A percentile compares a stretch with the other conserved stretches of the same genome.
Evolutionary conservation across 768 basidiomycete genomes (phyloP).

Genomic region (Suillus subalutaceus): DNA sequence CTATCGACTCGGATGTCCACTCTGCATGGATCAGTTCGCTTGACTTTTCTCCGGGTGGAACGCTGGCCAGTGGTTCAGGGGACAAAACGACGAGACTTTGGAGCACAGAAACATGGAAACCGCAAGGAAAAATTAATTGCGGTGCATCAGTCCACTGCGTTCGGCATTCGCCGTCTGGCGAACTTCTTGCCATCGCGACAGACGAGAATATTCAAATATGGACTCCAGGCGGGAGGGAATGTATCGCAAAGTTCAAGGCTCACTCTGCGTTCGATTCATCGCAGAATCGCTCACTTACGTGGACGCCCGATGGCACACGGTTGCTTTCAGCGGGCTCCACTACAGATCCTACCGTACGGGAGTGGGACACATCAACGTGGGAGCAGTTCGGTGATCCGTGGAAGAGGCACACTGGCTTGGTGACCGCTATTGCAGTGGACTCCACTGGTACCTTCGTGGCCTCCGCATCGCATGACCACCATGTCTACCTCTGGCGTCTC

Average conservation of each 20-base stretch:
- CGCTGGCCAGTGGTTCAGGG: background rate
- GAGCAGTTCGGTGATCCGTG: background rate
- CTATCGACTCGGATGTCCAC: background rate
- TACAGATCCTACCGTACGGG: background rate
- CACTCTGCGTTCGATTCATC: background rate
- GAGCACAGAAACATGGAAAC: background rate
- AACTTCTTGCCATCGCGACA: constrained; percentile 1
- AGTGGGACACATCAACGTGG: background rate
- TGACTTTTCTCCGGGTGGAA: background rate
- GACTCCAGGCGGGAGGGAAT: background rate
- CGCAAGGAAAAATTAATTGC: background rate
- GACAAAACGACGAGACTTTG: background rate
- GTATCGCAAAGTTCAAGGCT: background rate
- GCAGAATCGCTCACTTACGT: background rate
- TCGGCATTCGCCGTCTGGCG: background rate
- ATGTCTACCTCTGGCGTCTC: no score
- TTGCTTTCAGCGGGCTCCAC: background rate
- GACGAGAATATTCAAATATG: background rate
- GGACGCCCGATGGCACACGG: background rate
- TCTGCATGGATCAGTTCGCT: background rate
- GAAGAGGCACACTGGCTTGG: background rate
- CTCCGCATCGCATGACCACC: background rate
- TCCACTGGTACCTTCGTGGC: background rate
- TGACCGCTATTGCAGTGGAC: background rate
- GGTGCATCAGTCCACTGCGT: no score